Conservation (phyloP, 805 yeast species). For the Spathaspora passalidarum region DNA sequence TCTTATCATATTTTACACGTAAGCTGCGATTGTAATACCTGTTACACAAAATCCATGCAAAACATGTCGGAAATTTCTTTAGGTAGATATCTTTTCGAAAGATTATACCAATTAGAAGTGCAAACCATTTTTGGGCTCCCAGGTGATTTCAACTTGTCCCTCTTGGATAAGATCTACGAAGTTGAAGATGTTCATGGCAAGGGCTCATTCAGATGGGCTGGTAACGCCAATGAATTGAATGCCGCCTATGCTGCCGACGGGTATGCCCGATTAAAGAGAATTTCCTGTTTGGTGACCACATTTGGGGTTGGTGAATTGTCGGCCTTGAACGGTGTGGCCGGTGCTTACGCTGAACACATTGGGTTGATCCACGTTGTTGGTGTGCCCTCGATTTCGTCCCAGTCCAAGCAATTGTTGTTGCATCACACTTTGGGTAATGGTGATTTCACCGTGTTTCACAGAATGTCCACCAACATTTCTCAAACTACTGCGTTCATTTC, state of each 20-base stretch:
- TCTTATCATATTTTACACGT: not conserved
- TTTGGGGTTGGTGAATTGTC: conserved; percentile 42
- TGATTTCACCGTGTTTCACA: conserved; percentile 39
- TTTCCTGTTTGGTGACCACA: conserved; percentile 36
- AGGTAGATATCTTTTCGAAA: conserved; percentile 39
- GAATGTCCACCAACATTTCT: conserved; percentile 37
- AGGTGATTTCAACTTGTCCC: conserved; percentile 38
- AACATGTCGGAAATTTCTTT: conserved; percentile 32
- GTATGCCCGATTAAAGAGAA: conserved; percentile 37
- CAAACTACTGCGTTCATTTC: conserved; percentile 36
- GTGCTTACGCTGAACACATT: conserved; percentile 41
- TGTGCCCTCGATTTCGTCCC: conserved; percentile 35
- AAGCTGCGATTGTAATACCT: too few relatives aligned
- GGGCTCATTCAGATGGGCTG: conserved; percentile 35
- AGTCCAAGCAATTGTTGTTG: conserved; percentile 38
- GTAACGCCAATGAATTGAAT: conserved; percentile 43
- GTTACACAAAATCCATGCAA: not conserved
- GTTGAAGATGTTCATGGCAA: conserved; percentile 25
- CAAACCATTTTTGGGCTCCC: conserved; percentile 40
- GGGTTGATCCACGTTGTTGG: conserved; percentile 40
- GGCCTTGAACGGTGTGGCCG: conserved; percentile 38
- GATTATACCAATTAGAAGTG: conserved; percentile 36
- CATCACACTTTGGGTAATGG: conserved; percentile 43
- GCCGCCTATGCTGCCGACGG: conserved; percentile 46
- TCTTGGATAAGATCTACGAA: conserved; percentile 38